These are phyloP conservation scores for Exsudoporus floridanus DNA, from an alignment of 1,284 basidiomycete species.

Conservation along the genomic window DNA sequence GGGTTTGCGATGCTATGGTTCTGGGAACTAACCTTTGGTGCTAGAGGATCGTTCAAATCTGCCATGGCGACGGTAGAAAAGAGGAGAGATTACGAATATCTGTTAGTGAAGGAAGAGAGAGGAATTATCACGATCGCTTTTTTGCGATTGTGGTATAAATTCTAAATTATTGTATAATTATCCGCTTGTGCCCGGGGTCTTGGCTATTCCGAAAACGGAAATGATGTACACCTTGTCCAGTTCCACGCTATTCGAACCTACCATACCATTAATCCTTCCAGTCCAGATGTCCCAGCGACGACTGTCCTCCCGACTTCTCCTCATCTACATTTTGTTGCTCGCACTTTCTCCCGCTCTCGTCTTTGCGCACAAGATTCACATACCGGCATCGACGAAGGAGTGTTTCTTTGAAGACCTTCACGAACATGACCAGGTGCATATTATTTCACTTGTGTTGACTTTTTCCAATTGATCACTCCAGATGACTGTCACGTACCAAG, in stretches of 20 bases:
- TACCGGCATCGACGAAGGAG: constrained; percentile 81
- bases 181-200: constrained; percentile 31
- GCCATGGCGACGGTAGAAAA: constrained; percentile 47
- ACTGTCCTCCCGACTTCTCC: constrained; percentile 15
- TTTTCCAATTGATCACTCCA: constrained; percentile 35
- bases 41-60: constrained; percentile 62
- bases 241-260: neutral
- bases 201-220: constrained; percentile 9
- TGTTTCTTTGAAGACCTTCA: constrained; percentile 99
- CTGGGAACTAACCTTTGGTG: constrained; percentile 56
- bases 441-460: neutral
- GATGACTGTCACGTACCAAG: constrained; percentile 99
- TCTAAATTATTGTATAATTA: constrained; percentile 10
- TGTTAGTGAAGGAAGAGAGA: constrained; percentile 34
- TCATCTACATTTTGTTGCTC: constrained; percentile 44
- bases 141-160: constrained; percentile 17
- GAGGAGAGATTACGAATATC: constrained; percentile 14
- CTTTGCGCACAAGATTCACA: constrained; percentile 67
- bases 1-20: constrained; percentile 1
- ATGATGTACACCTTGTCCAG: neutral
- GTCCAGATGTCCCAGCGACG: constrained; percentile 24
- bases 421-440: constrained; percentile 82
- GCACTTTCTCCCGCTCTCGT: constrained; percentile 44
- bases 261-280: neutral
- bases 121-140: constrained; percentile 31